Evolutionary conservation across 1,284 basidiomycete species (phyloP).

Genomic region (Sporisorium sorghi): DNA sequence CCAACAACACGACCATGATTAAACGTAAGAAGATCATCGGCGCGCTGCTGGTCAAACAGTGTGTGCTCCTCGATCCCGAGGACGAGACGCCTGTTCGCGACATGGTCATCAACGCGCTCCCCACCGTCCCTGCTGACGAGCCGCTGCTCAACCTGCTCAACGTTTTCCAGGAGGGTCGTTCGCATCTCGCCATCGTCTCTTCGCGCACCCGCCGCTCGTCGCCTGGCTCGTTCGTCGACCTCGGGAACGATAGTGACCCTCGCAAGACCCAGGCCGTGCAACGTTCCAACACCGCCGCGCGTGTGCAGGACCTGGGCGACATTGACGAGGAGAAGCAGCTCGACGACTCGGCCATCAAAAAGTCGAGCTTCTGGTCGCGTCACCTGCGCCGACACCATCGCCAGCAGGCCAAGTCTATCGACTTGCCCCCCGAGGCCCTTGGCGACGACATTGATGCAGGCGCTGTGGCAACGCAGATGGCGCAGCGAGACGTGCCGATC

Average conservation of each 20-base stretch:
- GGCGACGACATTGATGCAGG: constrained; percentile 72
- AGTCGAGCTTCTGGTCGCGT: constrained; percentile 71
- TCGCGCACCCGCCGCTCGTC: constrained; percentile 65
- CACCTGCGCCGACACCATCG: constrained; percentile 78
- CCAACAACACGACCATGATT: constrained; percentile 31
- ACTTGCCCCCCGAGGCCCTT: constrained; percentile 73
- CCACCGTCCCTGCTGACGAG: constrained; percentile 85
- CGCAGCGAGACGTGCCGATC: constrained; percentile 73
- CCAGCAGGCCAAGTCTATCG: constrained; percentile 71
- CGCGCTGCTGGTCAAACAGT: constrained; percentile 84
- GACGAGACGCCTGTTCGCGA: constrained; percentile 70
- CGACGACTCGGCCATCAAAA: constrained; percentile 61
- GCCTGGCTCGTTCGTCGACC: constrained; percentile 64
- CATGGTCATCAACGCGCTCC: constrained; percentile 77
- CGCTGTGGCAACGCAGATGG: constrained; percentile 49
- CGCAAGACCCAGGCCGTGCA: constrained; percentile 31
- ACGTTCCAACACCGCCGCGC: constrained; percentile 38
- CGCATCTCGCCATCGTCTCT: constrained; percentile 87
- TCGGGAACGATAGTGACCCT: constrained; percentile 42
- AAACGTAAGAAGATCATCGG: constrained; percentile 80
- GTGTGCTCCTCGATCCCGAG: constrained; percentile 87
- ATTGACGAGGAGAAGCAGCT: constrained; percentile 64
- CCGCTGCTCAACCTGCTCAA: constrained; percentile 87
- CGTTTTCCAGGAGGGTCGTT: constrained; percentile 88
- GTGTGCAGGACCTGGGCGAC: constrained; percentile 45